Percentiles rank a stretch among this genome's conserved stretches.
phyloP scores from a whole-genome alignment of 768 basidiomycete genomes.

The Leccinum pellstonianum region DNA sequence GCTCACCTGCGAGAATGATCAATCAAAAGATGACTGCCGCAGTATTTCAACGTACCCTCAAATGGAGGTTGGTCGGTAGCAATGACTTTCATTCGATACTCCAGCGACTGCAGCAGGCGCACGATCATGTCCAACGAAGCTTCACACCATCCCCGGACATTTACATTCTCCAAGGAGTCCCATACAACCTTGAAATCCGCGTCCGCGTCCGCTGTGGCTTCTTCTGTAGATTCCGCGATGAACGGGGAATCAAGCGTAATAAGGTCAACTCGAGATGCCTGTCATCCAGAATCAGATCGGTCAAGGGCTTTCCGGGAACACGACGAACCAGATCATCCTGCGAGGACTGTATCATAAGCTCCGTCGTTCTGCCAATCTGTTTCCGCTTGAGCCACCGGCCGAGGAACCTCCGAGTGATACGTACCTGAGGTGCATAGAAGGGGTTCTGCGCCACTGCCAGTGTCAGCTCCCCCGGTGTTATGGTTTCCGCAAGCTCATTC shows the following conservation, averaged over 20 bases:
- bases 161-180: constrained; percentile 47
- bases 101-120: constrained; percentile 50
- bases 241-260: constrained; percentile 77
- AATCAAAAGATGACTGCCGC: not conserved
- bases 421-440: constrained; percentile 20
- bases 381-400: constrained; percentile 6
- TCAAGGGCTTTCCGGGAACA: not conserved
- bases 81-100: constrained; percentile 47
- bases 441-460: constrained; percentile 24
- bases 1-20: constrained; percentile 48
- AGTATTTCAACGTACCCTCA: constrained; percentile 42
- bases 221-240: constrained; percentile 43
- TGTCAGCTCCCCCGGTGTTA: constrained; percentile 34
- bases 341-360: not conserved
- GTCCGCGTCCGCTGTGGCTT: constrained; percentile 10
- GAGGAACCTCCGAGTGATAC: not conserved
- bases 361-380: constrained; percentile 11
- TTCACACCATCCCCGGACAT: constrained; percentile 70
- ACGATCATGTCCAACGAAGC: constrained; percentile 52
- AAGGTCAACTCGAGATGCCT: constrained; percentile 51
- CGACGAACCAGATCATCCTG: constrained; percentile 25
- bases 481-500: constrained; percentile 24
- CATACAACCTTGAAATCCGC: constrained; percentile 57
- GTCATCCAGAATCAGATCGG: constrained; percentile 14
- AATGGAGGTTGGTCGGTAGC: constrained; percentile 58